A percentile compares a stretch with the other conserved stretches of the same genome.
Evolutionary conservation across 805 yeast species (phyloP).

Genomic region (Candida ponderosae): DNA sequence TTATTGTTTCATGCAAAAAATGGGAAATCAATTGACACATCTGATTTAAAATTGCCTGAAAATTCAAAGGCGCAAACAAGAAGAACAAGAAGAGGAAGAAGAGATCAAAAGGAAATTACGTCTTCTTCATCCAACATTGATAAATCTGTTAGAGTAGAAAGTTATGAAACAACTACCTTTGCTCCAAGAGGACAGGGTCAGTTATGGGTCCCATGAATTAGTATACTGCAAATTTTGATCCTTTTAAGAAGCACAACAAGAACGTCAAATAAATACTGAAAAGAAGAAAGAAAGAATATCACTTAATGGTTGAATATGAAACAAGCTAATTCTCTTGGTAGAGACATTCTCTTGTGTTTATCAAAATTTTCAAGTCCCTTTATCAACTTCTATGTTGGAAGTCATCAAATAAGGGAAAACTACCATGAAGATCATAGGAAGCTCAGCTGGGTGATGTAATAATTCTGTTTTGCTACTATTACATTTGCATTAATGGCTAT

Average conservation of each 20-base stretch:
- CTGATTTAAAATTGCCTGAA: conserved; percentile 1
- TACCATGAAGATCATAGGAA: too few relatives aligned
- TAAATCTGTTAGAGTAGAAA: conserved; percentile 27
- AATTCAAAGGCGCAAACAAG: conserved; percentile 1
- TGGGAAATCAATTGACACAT: conserved; percentile 11
- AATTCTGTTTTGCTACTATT: too few relatives aligned
- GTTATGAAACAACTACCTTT: conserved; percentile 39
- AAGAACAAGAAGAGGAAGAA: conserved; percentile 1
- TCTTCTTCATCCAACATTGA: neutral
- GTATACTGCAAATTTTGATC: neutral
- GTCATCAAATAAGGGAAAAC: too few relatives aligned
- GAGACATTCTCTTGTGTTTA: too few relatives aligned
- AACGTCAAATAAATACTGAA: neutral
- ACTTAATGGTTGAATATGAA: too few relatives aligned
- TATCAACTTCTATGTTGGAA: too few relatives aligned
- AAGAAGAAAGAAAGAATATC: too few relatives aligned
- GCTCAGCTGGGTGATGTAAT: too few relatives aligned
- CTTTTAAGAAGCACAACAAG: neutral
- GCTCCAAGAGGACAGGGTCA: conserved; percentile 58
- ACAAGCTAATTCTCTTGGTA: too few relatives aligned
- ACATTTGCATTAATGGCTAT: too few relatives aligned
- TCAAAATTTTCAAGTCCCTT: too few relatives aligned
- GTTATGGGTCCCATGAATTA: conserved; percentile 47
- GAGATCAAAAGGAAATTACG: conserved; percentile 1
- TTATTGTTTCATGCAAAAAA: conserved; percentile 9